A percentile compares a stretch with the other conserved stretches of the same genome.
Conservation (phyloP, 257 asterid species). For the Solanum okadae region DNA sequence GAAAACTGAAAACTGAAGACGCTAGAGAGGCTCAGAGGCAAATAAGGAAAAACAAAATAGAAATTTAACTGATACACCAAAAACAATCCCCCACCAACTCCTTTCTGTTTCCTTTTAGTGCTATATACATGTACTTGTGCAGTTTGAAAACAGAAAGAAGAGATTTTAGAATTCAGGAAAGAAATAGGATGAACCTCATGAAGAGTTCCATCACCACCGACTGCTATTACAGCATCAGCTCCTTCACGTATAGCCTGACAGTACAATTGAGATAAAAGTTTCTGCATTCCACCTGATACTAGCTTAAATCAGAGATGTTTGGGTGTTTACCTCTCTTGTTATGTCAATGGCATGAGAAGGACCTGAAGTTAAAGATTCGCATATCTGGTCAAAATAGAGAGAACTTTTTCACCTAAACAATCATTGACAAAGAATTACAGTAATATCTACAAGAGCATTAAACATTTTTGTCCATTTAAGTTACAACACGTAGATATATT, state of each 20-base stretch:
- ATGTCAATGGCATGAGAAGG: conserved; percentile 81
- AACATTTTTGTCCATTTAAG: not conserved
- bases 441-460: not conserved
- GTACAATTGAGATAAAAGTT: conserved; percentile 8
- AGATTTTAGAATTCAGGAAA: not conserved
- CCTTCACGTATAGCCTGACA: conserved; percentile 88
- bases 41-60: not conserved
- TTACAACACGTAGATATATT: not conserved
- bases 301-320: conserved; percentile 4
- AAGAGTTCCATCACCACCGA: conserved; percentile 97
- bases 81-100: not conserved
- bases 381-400: conserved; percentile 43
- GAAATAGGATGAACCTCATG: conserved; percentile 51
- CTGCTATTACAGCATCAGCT: conserved; percentile 89
- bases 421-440: not conserved
- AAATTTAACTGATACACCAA: not conserved
- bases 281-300: not conserved
- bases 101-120: not conserved
- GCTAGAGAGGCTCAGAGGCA: not conserved
- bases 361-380: conserved; percentile 81
- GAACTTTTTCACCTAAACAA: conserved; percentile 1
- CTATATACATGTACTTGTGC: not conserved
- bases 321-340: conserved; percentile 68
- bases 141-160: not conserved
- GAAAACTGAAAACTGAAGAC: not conserved